phyloP scores from a whole-genome alignment of 352 stramenopile genomes.

The Plasmopara viticola region DNA sequence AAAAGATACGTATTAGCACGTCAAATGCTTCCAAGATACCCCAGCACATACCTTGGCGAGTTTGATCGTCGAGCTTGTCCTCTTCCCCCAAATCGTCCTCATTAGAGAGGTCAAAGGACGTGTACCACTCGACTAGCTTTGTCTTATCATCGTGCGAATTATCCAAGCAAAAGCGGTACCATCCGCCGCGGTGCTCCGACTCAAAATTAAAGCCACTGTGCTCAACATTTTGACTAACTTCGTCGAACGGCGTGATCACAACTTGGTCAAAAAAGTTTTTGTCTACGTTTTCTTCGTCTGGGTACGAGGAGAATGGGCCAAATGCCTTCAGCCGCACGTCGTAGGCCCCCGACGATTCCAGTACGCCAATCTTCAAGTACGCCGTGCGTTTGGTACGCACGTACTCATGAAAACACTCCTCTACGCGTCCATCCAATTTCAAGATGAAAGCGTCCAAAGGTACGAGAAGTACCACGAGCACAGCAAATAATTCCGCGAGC shows the following conservation, averaged over 20 bases:
- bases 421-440: conserved; percentile 35
- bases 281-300: conserved; percentile 33
- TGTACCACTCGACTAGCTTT: conserved; percentile 80
- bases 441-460: conserved; percentile 49
- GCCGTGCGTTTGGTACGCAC: conserved; percentile 79
- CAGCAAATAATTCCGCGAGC: conserved; percentile 13
- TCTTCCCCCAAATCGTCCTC: conserved; percentile 68
- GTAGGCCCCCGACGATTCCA: conserved; percentile 63
- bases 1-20: background rate
- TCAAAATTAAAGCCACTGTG: conserved; percentile 86
- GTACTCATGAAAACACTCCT: conserved; percentile 83
- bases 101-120: conserved; percentile 71
- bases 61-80: conserved; percentile 61
- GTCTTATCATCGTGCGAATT: conserved; percentile 63
- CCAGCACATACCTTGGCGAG: conserved; percentile 45
- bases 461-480: conserved; percentile 21
- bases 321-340: conserved; percentile 75
- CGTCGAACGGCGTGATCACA: conserved; percentile 52
- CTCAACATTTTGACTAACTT: conserved; percentile 66
- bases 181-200: conserved; percentile 74
- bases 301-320: conserved; percentile 51
- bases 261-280: conserved; percentile 79
- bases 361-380: conserved; percentile 74
- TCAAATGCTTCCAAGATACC: background rate
- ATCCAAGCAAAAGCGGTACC: conserved; percentile 83